Evolutionary conservation across 1,284 basidiomycete genomes (phyloP), one percentile per base, ranked within the genome.

Genomic region (Tylopilus sp.): DNA sequence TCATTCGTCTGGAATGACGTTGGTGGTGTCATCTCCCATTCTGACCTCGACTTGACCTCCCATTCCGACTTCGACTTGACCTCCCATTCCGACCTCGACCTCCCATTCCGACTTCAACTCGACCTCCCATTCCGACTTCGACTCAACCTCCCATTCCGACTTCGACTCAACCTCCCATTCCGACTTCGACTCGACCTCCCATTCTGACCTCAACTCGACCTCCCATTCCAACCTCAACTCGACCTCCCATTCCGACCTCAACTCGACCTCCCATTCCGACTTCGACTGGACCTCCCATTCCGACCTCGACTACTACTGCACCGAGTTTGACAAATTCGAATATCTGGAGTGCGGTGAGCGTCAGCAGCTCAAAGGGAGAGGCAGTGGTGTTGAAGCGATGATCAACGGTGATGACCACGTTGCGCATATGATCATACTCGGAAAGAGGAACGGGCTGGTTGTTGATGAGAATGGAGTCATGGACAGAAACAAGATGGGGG

Each of bases 11-110:
- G 91, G 86, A 19, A 98, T 89, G 59, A 95, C 87, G 76, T 99
- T 99, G 3, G 98, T 99, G 24, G 97, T 97, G 77, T 99, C 98
- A 61, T 93, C 81, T 0, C 97, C 98, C 90, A 99, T 91, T 0
- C 97, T n/a, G n/a, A n/a, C n/a, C n/a, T n/a, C n/a, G n/a, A n/a
- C n/a, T n/a, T n/a, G 33, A 36, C 33, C 81, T 0, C 97, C 98
- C 90, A 99, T 91, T 0, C 97, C 98, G 12, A 97, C 97, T n/a
- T n/a, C n/a, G n/a, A n/a, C n/a, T n/a, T n/a, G n/a, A n/a, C n/a
- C n/a, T n/a, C n/a, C n/a, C n/a, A n/a, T n/a, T n/a, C n/a, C n/a
- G n/a, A n/a, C n/a, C n/a, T n/a, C n/a, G n/a, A n/a, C n/a, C n/a
- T n/a, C n/a, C n/a, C n/a, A n/a, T n/a, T n/a, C n/a, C n/a, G n/a